Conservation (phyloP, 2,329 filamentous ascomycete genomes). For the Myriosclerotinia curreyana region DNA sequence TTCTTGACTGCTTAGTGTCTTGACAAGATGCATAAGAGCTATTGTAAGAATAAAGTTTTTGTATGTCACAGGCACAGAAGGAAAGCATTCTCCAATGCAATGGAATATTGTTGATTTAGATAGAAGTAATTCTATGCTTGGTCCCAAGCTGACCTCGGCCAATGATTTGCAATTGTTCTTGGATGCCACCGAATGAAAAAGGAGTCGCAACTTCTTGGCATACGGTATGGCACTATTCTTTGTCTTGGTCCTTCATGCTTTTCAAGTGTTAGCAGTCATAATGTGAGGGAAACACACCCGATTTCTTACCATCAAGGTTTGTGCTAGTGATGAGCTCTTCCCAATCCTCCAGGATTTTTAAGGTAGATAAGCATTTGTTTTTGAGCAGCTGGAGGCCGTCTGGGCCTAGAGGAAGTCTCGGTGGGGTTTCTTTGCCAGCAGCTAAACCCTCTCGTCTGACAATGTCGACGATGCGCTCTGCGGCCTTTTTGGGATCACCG, state of each 20-base stretch:
- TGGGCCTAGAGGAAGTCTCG: conserved; percentile 41
- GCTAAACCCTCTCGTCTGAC: conserved; percentile 38
- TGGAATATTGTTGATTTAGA: background rate
- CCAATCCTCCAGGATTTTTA: conserved; percentile 29
- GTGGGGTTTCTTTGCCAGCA: conserved; percentile 38
- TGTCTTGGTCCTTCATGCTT: background rate
- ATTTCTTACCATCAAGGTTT: background rate
- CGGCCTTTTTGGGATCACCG: conserved; percentile 44
- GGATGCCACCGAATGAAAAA: too few species aligned
- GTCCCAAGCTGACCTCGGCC: too few species aligned
- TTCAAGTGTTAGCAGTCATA: background rate
- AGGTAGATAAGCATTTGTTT: conserved; percentile 29
- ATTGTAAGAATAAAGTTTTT: too few species aligned
- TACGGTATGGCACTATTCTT: background rate
- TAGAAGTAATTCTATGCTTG: background rate
- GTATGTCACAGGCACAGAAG: too few species aligned
- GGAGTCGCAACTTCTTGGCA: too few species aligned
- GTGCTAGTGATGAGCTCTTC: conserved; percentile 28
- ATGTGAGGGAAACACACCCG: too few species aligned
- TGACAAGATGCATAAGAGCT: too few species aligned
- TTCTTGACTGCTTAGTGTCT: too few species aligned
- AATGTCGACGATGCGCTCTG: conserved; percentile 42
- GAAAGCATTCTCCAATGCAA: background rate
- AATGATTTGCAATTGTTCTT: too few species aligned
- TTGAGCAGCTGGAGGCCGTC: conserved; percentile 39